Evolutionary conservation across 192 early-diverging fungal genomes (phyloP).

Genomic region (Rhizoclosmatium sp.): DNA sequence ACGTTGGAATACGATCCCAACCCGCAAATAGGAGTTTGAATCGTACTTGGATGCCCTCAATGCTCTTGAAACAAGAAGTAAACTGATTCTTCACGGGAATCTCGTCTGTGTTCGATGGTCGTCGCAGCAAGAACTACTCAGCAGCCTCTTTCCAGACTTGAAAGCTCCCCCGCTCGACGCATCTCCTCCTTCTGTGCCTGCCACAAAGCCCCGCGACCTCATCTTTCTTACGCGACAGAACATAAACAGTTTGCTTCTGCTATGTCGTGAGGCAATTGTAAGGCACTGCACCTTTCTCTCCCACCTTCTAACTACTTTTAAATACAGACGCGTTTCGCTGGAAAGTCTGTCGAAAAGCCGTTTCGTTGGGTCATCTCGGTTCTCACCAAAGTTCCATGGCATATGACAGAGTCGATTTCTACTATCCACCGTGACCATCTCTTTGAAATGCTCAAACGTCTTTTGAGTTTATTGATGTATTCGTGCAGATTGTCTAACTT

Average conservation of each 20-base stretch:
- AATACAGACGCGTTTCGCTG: constrained; percentile 71
- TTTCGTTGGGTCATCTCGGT: constrained; percentile 82
- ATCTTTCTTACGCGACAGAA: constrained; percentile 69
- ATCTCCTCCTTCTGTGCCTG: not conserved
- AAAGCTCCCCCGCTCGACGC: not conserved
- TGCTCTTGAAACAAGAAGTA: constrained; percentile 63
- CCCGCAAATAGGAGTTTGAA: constrained; percentile 38
- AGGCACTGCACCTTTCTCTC: too few relatives aligned
- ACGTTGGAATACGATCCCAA: too few relatives aligned
- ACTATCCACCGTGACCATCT: constrained; percentile 78
- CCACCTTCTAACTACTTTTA: too few relatives aligned
- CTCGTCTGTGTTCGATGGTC: constrained; percentile 53
- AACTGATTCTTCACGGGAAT: constrained; percentile 69
- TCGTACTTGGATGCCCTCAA: constrained; percentile 57
- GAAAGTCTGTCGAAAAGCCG: constrained; percentile 76
- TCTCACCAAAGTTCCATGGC: constrained; percentile 78
- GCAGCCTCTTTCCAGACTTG: constrained; percentile 45
- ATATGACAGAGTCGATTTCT: constrained; percentile 63
- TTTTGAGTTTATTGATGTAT: not conserved
- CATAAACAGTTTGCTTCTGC: constrained; percentile 71
- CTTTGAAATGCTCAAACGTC: constrained; percentile 72
- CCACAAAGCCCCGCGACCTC: not conserved
- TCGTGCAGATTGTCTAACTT: too few relatives aligned
- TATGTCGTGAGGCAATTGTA: constrained; percentile 81
- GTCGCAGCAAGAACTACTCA: constrained; percentile 47